phyloP scores from a whole-genome alignment of 306 rosid genomes.

The Sesbania bispinosa region DNA sequence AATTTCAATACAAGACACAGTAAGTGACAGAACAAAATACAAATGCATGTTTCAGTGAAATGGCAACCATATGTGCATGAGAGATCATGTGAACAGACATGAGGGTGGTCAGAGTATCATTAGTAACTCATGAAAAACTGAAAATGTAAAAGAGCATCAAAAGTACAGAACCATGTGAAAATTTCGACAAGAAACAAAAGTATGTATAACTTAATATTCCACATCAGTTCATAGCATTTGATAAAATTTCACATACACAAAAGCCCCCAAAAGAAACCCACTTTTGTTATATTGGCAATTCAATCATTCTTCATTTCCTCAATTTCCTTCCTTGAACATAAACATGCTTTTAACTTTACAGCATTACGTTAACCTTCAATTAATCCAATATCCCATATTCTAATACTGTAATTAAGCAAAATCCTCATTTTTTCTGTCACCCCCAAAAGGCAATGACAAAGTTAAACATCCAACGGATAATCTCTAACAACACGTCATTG shows the following conservation, averaged over 20 bases:
- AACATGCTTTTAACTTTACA: background rate
- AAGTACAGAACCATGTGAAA: slow-evolving; percentile 8
- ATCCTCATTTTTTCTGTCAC: background rate
- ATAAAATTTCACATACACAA: too few species aligned
- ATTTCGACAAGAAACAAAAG: too few species aligned
- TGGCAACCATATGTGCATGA: background rate
- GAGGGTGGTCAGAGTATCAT: background rate
- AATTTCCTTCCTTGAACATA: background rate
- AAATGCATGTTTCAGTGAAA: background rate
- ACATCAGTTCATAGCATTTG: too few species aligned
- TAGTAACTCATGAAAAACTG: background rate
- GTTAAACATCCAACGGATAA: background rate
- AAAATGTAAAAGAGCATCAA: background rate
- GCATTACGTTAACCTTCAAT: background rate
- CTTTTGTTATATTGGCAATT: background rate
- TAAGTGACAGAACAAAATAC: slow-evolving; percentile 7
- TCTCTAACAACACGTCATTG: background rate
- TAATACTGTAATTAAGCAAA: background rate
- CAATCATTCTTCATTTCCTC: background rate
- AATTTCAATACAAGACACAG: slow-evolving; percentile 8
- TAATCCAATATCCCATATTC: background rate
- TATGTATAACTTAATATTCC: too few species aligned
- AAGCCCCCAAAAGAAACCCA: background rate
- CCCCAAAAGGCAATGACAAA: background rate
- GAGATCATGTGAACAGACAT: background rate